Evolutionary conservation across 495 filamentous ascomycete species (phyloP).

Genomic region (Aspergillus avenaceus): DNA sequence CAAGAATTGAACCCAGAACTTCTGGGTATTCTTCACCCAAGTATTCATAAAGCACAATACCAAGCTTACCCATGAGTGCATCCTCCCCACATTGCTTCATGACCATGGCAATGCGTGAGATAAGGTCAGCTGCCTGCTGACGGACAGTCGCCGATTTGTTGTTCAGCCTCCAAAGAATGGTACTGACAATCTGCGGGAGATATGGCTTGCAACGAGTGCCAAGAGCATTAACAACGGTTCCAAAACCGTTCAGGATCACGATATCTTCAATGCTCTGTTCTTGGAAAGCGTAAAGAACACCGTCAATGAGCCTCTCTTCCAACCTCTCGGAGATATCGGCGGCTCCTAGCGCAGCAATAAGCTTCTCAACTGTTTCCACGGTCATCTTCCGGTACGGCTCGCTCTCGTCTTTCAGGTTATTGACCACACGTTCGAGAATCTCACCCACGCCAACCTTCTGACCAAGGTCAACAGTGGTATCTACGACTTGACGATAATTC

Average conservation of each 20-base stretch:
- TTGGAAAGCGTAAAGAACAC: slow-evolving; percentile 96
- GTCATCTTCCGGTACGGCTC: slow-evolving; percentile 99
- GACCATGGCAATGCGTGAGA: slow-evolving; percentile 93
- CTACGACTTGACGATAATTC: slow-evolving; percentile 95
- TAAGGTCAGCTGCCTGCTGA: slow-evolving; percentile 94
- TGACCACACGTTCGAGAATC: slow-evolving; percentile 88
- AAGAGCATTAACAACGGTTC: slow-evolving; percentile 93
- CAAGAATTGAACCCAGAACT: slow-evolving; percentile 93
- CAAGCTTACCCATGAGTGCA: slow-evolving; percentile 90
- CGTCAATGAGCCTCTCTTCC: slow-evolving; percentile 91
- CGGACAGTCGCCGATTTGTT: slow-evolving; percentile 95
- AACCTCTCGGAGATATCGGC: slow-evolving; percentile 90
- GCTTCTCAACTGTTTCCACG: slow-evolving; percentile 93
- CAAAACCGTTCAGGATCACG: slow-evolving; percentile 97
- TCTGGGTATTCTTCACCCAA: slow-evolving; percentile 99
- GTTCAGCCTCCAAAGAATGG: slow-evolving; percentile 96
- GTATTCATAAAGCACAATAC: slow-evolving; percentile 96
- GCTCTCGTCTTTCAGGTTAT: slow-evolving; percentile 95
- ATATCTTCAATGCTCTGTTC: slow-evolving; percentile 97
- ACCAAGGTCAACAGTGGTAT: slow-evolving; percentile 95
- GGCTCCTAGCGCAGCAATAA: slow-evolving; percentile 86
- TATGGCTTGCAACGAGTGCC: slow-evolving; percentile 94
- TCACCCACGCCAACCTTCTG: slow-evolving; percentile 96
- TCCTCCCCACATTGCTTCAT: slow-evolving; percentile 99
- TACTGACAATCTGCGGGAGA: slow-evolving; percentile 91